Evolutionary conservation across 306 rosid species (phyloP).

Genomic region (Crataegus laevigata): DNA sequence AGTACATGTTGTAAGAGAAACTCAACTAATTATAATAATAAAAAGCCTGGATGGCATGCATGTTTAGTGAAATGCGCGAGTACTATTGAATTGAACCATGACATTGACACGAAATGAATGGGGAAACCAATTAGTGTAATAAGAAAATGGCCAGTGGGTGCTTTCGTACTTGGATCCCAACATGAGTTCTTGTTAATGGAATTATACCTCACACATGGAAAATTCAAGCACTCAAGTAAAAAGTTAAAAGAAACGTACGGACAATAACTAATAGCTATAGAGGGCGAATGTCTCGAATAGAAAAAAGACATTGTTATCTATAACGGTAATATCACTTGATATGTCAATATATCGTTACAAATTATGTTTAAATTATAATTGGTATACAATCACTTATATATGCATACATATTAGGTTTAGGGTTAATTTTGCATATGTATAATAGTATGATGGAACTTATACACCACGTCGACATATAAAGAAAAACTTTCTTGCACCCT

Average conservation of each 20-base stretch:
- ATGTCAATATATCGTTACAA: neutral
- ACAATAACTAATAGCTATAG: neutral
- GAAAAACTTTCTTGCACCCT: no score
- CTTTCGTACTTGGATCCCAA: slow-evolving; percentile 12
- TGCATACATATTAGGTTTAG: neutral
- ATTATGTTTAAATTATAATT: neutral
- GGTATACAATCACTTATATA: neutral
- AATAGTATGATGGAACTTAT: neutral
- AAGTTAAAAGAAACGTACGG: neutral
- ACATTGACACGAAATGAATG: neutral
- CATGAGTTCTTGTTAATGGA: neutral
- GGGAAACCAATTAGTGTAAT: neutral
- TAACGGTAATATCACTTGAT: neutral
- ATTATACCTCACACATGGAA: neutral
- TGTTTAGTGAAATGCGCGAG: neutral
- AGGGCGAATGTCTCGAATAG: neutral
- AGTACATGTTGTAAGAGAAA: no score
- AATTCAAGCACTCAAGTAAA: neutral
- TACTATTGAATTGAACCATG: neutral
- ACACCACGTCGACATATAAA: neutral
- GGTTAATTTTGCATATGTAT: neutral
- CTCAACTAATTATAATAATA: no score
- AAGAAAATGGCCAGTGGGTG: neutral
- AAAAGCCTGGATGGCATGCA: neutral
- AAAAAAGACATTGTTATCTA: neutral